Base-by-base conservation (phyloP, 2,329 filamentous ascomycete species). In the Trichophyton verrucosum region DNA sequence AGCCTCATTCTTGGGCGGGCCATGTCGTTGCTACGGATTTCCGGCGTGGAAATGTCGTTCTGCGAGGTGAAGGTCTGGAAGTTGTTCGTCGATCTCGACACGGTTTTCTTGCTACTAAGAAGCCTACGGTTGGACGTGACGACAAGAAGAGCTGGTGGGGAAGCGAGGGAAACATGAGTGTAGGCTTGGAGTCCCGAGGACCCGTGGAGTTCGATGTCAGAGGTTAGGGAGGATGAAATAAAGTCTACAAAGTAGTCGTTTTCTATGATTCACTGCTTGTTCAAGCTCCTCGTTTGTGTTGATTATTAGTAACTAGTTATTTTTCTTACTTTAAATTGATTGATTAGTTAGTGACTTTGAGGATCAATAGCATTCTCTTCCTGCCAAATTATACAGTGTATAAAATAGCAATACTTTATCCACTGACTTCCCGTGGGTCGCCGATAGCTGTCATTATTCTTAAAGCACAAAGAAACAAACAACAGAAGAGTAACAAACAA, bases 1-100 rank as follows among this genome's bases (percentile, higher is more conserved):
- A 73, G 60, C 70, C 71, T 9, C 56, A 20, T 15, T 65, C 66
- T 8, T 73, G 71, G 71, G 67, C 68, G 15, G 71, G 71, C 0
- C 62, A 63, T 36, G 66, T 73, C 17, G 65, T 67, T 46, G 65
- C 67, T 2, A 44, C 57, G 15, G 42, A n/a, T 20, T 30, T 61
- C 15, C 63, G 63, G 9, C 60, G 44, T 2, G 67, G 67, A 1
- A 65, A 61, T 36, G 58, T 68, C 6, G 33, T 33, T 15, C 60
- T 72, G 15, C 60, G 60, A 17, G 70, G 70, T 6, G 30, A 64
- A 11, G 68, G 67, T 1, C 57, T 73, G 22, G 40, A 64, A 8
- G 59, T 67, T 40, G 59, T 42, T 33, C 22, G 57, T 27, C 56
- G 62, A 53, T 58, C 62, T 27, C 40, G 51, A 42, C 24, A 65